These are phyloP conservation scores for Trichoderma cornu-damae DNA, from an alignment of 2,329 filamentous ascomycete genomes.

Conservation along the genomic window DNA sequence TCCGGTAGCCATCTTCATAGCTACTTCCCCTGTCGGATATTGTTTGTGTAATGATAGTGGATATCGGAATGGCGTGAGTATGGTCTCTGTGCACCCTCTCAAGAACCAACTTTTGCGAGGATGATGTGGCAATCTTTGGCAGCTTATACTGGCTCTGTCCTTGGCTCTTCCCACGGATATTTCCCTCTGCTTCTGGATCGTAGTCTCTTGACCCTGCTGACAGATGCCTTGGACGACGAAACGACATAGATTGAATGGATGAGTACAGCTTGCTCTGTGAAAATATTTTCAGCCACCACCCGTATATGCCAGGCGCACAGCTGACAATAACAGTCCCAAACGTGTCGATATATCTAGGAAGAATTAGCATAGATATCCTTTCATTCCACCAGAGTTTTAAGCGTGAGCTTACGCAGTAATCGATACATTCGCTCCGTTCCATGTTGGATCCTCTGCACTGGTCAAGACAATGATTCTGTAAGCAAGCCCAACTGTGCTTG, in stretches of 20 bases:
- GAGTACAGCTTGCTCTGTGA: background rate
- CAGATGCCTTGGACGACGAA: background rate
- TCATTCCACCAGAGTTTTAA: background rate
- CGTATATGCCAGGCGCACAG: slow-evolving; percentile 2
- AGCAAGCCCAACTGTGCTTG: background rate
- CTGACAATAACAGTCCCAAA: slow-evolving; percentile 5
- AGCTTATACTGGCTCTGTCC: background rate
- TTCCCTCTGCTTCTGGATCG: background rate
- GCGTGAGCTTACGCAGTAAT: slow-evolving; percentile 1
- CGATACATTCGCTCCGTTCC: slow-evolving; percentile 3
- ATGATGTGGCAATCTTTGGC: background rate
- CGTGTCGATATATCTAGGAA: background rate
- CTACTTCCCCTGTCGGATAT: background rate
- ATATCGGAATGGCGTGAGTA: background rate
- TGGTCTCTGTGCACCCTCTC: background rate
- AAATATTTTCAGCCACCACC: slow-evolving; percentile 7
- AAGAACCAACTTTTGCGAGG: background rate
- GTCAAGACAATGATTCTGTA: background rate
- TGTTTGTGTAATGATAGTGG: slow-evolving; percentile 4
- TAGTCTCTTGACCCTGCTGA: background rate
- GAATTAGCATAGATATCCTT: background rate
- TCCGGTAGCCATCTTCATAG: background rate
- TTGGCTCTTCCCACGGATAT: background rate
- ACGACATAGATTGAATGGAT: background rate
- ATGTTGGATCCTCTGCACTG: background rate